Percentiles rank a stretch among this genome's conserved stretches.
These are phyloP conservation scores for Dactylonectria macrodidyma DNA, from an alignment of 2,329 filamentous ascomycete genomes.

Conservation along the genomic window DNA sequence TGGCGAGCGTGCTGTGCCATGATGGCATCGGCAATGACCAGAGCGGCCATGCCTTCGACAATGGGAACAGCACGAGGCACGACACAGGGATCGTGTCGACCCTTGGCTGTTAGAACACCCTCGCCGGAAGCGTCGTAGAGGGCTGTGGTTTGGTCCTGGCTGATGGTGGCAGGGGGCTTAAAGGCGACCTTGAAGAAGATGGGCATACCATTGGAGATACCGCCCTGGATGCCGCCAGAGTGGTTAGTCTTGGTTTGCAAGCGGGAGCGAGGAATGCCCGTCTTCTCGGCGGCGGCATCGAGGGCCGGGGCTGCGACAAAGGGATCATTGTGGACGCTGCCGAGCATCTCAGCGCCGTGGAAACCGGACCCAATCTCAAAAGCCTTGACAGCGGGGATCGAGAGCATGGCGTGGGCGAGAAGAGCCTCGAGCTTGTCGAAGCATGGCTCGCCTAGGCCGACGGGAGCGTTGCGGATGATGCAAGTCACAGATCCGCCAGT, in stretches of 20 bases:
- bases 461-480: conserved; percentile 88
- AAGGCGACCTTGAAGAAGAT: conserved; percentile 97
- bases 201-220: conserved; percentile 92
- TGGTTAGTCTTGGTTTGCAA: conserved; percentile 90
- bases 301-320: conserved; percentile 56
- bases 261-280: conserved; percentile 67
- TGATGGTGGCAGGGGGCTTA: conserved; percentile 95
- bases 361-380: conserved; percentile 98
- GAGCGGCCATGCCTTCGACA: conserved; percentile 90
- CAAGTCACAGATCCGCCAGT: conserved; percentile 97
- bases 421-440: conserved; percentile 97
- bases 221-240: conserved; percentile 94
- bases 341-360: conserved; percentile 86
- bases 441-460: conserved; percentile 90
- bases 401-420: conserved; percentile 94
- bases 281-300: conserved; percentile 59
- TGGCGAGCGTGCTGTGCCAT: conserved; percentile 82
- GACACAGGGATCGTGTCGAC: conserved; percentile 93
- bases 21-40: conserved; percentile 89
- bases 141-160: conserved; percentile 87
- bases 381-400: conserved; percentile 94
- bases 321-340: conserved; percentile 92
- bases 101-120: conserved; percentile 90
- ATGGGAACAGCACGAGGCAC: conserved; percentile 90
- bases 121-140: conserved; percentile 80